These are phyloP conservation scores for Mycothermus thermophilus DNA, from an alignment of 495 filamentous ascomycete species.

Conservation along the genomic window DNA sequence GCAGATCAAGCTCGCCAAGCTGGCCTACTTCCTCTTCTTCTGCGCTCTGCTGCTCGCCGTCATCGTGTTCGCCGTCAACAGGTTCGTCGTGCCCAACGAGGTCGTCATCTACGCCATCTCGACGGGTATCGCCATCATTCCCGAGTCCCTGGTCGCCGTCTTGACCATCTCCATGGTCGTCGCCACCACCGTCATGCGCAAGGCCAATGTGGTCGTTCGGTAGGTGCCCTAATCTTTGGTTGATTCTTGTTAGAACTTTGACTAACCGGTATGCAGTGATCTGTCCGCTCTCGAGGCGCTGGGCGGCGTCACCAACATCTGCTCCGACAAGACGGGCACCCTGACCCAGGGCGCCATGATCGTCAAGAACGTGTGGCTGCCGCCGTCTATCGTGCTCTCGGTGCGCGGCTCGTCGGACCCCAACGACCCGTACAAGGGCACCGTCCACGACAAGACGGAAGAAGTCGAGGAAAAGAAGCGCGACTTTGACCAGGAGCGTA, in stretches of 20 bases:
- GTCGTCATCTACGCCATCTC: slow-evolving; percentile 75
- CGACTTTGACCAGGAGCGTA: slow-evolving; percentile 39
- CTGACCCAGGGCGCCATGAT: slow-evolving; percentile 70
- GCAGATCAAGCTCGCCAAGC: slow-evolving; percentile 64
- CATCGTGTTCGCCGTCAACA: slow-evolving; percentile 66
- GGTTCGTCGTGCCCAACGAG: slow-evolving; percentile 50
- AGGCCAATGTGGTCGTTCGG: slow-evolving; percentile 63
- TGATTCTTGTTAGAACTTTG: not conserved
- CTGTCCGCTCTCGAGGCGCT: slow-evolving; percentile 70
- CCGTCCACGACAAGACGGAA: slow-evolving; percentile 15
- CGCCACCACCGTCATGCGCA: slow-evolving; percentile 63
- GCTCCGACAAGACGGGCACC: slow-evolving; percentile 79
- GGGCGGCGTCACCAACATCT: slow-evolving; percentile 77
- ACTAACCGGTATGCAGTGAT: slow-evolving; percentile 19
- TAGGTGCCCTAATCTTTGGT: slow-evolving; percentile 3
- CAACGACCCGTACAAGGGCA: slow-evolving; percentile 43
- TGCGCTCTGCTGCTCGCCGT: slow-evolving; percentile 62
- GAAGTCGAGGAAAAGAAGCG: slow-evolving; percentile 20
- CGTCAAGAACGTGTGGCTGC: slow-evolving; percentile 68
- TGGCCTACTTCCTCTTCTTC: slow-evolving; percentile 62
- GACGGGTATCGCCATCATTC: slow-evolving; percentile 56
- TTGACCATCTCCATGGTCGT: slow-evolving; percentile 65
- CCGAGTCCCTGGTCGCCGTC: slow-evolving; percentile 55
- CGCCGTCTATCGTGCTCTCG: slow-evolving; percentile 40
- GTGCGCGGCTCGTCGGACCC: slow-evolving; percentile 46